Evolutionary conservation across 139 green algal genomes (phyloP), one percentile per base, ranked within the genome.

Genomic region (Chlorella sp.): DNA sequence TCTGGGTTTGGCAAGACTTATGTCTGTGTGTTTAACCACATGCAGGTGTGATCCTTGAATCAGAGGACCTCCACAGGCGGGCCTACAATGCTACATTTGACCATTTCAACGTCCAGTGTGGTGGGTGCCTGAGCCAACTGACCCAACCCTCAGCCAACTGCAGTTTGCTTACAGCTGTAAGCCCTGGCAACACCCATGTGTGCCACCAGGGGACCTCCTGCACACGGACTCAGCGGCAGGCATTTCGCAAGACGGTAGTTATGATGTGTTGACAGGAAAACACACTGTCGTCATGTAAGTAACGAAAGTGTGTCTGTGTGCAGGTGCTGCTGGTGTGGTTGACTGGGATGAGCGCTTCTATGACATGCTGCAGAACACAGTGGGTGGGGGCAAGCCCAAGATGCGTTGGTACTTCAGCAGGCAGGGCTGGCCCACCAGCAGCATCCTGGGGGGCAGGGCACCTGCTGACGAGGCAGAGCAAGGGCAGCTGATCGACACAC

Each of bases 21-120:
- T n/a, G n/a, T n/a, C n/a, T n/a, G n/a, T n/a, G n/a, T n/a, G n/a
- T n/a, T n/a, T n/a, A n/a, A n/a, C n/a, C n/a, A n/a, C n/a, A n/a
- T 71, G 3, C 72, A 83, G 83, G 88, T 55, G 94, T 97, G 10
- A 97, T 98, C 49, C 64, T 98, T 20, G 87, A 96, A 55, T 93
- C 88, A 2, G 94, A 98, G 83, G 91, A 96, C 50, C 82, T 98
- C 31, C 93, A 98, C 80, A 73, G 92, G 24, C 67, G 73, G 2
- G 93, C 93, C 3, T 98, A 98, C 82, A 97, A 98, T 74, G 92
- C 82, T 3, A 78, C 93, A 17, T 98, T 98, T 72, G 35, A 81
- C 29, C 63, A 95, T 49, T 97, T 97, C 65, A 49, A 85, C 1
- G 82, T 96, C 31, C 67, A 71, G 55, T 86, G 78, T 42, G 63